phyloP scores from a whole-genome alignment of 1,139 yeast genomes.

The Fermentozyma sake region DNA sequence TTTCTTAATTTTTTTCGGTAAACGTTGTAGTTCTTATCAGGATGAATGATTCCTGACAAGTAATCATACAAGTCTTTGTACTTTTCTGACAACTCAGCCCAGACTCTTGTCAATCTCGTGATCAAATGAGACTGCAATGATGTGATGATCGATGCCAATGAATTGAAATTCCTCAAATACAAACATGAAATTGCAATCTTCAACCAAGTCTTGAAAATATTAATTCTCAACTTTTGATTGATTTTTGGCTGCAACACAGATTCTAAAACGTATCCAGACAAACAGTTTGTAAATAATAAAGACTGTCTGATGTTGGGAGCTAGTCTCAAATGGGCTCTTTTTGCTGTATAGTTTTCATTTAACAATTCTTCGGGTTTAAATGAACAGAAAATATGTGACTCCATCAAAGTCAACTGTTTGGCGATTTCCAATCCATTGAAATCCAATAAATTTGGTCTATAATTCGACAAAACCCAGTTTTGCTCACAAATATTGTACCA shows the following conservation, averaged over 20 bases:
- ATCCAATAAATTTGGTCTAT: slow-evolving; percentile 55
- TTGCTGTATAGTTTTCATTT: slow-evolving; percentile 66
- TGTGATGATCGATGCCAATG: slow-evolving; percentile 83
- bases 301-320: slow-evolving; percentile 75
- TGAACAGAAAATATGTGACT: slow-evolving; percentile 63
- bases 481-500: slow-evolving; percentile 42
- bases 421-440: slow-evolving; percentile 81
- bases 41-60: slow-evolving; percentile 69
- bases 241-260: slow-evolving; percentile 58
- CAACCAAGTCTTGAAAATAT: slow-evolving; percentile 73
- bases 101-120: slow-evolving; percentile 59
- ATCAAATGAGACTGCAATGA: slow-evolving; percentile 79
- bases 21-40: slow-evolving; percentile 75
- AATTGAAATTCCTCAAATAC: slow-evolving; percentile 77
- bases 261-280: slow-evolving; percentile 81
- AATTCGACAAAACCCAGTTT: slow-evolving; percentile 44
- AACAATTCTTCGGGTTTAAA: slow-evolving; percentile 71
- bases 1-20: slow-evolving; percentile 67
- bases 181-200: slow-evolving; percentile 79
- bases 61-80: slow-evolving; percentile 63
- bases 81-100: slow-evolving; percentile 65
- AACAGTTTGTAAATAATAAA: slow-evolving; percentile 68
- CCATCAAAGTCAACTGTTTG: slow-evolving; percentile 77
- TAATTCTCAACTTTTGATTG: slow-evolving; percentile 48
- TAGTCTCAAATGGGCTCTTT: slow-evolving; percentile 55